Evolutionary conservation across 2,329 filamentous ascomycete species (phyloP).

Genomic region (Aureobasidium musti): DNA sequence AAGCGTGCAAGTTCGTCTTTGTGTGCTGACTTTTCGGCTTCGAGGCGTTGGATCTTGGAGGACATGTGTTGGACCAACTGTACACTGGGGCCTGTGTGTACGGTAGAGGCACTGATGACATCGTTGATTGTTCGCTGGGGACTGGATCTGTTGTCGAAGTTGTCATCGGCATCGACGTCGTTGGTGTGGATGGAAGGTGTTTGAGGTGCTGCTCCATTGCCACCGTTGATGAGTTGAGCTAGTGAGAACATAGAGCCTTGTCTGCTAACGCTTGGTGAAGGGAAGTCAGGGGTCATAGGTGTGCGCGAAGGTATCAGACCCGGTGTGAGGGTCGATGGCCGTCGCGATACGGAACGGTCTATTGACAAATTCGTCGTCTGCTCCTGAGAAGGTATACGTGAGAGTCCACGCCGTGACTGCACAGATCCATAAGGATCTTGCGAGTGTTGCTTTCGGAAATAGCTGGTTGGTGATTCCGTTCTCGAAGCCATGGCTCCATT

Average conservation of each 20-base stretch:
- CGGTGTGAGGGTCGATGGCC: constrained; percentile 36
- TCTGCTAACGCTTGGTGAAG: constrained; percentile 42
- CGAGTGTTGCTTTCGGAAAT: constrained; percentile 45
- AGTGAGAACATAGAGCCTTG: constrained; percentile 52
- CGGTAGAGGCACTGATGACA: constrained; percentile 63
- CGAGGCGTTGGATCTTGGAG: constrained; percentile 83
- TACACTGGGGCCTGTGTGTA: constrained; percentile 86
- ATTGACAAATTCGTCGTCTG: constrained; percentile 30
- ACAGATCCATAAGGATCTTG: constrained; percentile 43
- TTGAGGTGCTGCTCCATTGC: constrained; percentile 37
- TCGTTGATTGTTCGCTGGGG: constrained; percentile 68
- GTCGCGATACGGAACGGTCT: constrained; percentile 42
- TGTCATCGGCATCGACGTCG: constrained; percentile 57
- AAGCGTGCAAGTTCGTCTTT: constrained; percentile 84
- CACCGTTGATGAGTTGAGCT: constrained; percentile 41
- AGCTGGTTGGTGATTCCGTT: constrained; percentile 43
- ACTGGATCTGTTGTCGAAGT: constrained; percentile 59
- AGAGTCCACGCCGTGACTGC: constrained; percentile 33
- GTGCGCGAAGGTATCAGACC: constrained; percentile 30
- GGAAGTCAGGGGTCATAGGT: constrained; percentile 26
- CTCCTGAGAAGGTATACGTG: constrained; percentile 25
- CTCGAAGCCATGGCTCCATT: constrained; percentile 36
- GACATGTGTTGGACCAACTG: constrained; percentile 97
- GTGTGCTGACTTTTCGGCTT: constrained; percentile 85
- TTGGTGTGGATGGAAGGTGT: constrained; percentile 54